Conservation (phyloP, 768 basidiomycete species). For the Russula sp. region DNA sequence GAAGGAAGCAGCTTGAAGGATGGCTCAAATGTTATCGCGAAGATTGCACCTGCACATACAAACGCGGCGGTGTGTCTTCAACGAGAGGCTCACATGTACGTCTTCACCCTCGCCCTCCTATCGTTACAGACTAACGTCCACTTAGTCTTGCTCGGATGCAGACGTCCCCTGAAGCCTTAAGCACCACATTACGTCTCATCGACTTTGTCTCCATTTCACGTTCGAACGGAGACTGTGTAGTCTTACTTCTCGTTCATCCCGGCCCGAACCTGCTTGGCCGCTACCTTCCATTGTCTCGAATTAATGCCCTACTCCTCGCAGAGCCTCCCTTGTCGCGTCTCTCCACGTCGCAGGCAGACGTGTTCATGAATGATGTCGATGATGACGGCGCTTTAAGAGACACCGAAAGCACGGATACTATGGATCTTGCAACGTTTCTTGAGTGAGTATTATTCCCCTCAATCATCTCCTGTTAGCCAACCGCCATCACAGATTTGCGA, state of each 20-base stretch:
- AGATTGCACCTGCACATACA: constrained; percentile 66
- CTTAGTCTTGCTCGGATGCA: constrained; percentile 48
- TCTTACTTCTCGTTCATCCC: constrained; percentile 65
- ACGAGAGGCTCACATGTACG: constrained; percentile 65
- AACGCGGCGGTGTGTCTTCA: constrained; percentile 69
- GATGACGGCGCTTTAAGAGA: constrained; percentile 45
- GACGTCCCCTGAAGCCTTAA: constrained; percentile 44
- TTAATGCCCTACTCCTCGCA: constrained; percentile 61
- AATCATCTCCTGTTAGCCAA: constrained; percentile 7
- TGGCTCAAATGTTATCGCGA: constrained; percentile 60
- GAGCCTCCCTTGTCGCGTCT: constrained; percentile 42
- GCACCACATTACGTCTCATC: constrained; percentile 50
- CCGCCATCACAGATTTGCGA: constrained; percentile 49
- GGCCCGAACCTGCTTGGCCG: constrained; percentile 62
- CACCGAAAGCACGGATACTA: constrained; percentile 57
- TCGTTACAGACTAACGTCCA: not conserved
- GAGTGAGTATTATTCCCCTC: constrained; percentile 44
- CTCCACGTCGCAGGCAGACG: constrained; percentile 42
- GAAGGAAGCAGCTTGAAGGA: constrained; percentile 69
- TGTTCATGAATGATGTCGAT: constrained; percentile 45
- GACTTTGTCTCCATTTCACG: constrained; percentile 65
- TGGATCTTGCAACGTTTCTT: constrained; percentile 72
- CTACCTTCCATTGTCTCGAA: constrained; percentile 61
- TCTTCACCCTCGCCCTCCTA: not conserved
- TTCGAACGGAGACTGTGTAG: constrained; percentile 59